Conservation (phyloP, 2,329 filamentous ascomycete species). For the Venturia effusa region DNA sequence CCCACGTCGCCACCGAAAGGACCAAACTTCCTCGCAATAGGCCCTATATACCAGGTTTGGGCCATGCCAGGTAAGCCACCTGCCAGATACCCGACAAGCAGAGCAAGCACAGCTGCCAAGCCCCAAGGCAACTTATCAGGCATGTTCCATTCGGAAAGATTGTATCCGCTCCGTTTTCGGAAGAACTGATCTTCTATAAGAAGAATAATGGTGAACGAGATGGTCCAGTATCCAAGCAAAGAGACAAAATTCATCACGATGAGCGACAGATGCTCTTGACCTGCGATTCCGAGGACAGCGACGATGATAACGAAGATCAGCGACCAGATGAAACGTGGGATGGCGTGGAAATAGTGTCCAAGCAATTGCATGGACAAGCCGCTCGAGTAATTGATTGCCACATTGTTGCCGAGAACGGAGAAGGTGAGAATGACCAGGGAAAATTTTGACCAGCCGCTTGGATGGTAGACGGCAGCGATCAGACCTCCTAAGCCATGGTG, state of each 20-base stretch:
- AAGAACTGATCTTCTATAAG: slow-evolving; percentile 36
- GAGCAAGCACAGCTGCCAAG: slow-evolving; percentile 28
- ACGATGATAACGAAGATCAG: slow-evolving; percentile 32
- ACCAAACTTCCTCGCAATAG: slow-evolving; percentile 20
- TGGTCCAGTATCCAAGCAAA: slow-evolving; percentile 37
- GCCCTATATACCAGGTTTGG: slow-evolving; percentile 40
- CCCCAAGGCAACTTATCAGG: slow-evolving; percentile 31
- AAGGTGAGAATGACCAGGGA: slow-evolving; percentile 33
- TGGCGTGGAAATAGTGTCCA: slow-evolving; percentile 37
- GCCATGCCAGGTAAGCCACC: slow-evolving; percentile 49
- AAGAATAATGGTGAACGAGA: slow-evolving; percentile 35
- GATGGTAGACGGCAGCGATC: slow-evolving; percentile 34
- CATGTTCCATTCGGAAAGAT: slow-evolving; percentile 36
- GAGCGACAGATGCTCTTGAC: slow-evolving; percentile 29
- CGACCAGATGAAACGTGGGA: slow-evolving; percentile 41
- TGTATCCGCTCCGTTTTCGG: slow-evolving; percentile 30
- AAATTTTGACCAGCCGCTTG: slow-evolving; percentile 38
- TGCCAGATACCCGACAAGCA: slow-evolving; percentile 26
- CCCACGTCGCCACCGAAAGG: slow-evolving; percentile 20
- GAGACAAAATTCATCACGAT: slow-evolving; percentile 36
- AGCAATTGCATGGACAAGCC: slow-evolving; percentile 37
- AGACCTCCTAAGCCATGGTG: slow-evolving; percentile 37
- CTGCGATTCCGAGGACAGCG: slow-evolving; percentile 32
- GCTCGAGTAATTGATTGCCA: slow-evolving; percentile 39
- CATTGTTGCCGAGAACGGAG: slow-evolving; percentile 35